Percentiles rank a stretch among this genome's conserved stretches.
These are phyloP conservation scores for Trichoderma sp. DNA, from an alignment of 2,329 filamentous ascomycete genomes.

Conservation along the genomic window DNA sequence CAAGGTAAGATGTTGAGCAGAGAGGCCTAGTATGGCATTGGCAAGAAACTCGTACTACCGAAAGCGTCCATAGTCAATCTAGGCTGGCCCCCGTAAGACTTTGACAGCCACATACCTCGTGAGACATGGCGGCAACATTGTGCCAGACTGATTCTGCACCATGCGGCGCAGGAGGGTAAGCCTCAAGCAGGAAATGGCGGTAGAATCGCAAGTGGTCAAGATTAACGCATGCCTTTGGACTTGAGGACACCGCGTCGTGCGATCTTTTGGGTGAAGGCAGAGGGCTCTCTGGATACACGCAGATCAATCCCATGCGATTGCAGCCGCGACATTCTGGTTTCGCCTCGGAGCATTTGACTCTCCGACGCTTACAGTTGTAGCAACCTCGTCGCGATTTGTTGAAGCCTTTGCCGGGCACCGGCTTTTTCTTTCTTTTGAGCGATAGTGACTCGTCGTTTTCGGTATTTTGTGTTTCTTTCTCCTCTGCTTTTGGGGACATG, in stretches of 20 bases:
- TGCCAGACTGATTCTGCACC: slow-evolving; percentile 37
- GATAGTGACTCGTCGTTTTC: neutral
- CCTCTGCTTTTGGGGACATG: neutral
- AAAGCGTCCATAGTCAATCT: neutral
- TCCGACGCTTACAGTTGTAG: slow-evolving; percentile 35
- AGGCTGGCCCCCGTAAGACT: neutral
- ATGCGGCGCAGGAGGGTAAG: slow-evolving; percentile 41
- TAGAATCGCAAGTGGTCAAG: slow-evolving; percentile 50
- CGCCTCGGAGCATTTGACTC: slow-evolving; percentile 44
- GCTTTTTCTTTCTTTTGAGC: slow-evolving; percentile 10
- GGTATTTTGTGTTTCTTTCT: neutral
- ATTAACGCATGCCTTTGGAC: slow-evolving; percentile 30
- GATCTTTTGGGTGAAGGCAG: neutral
- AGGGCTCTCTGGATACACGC: slow-evolving; percentile 31
- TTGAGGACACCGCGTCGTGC: neutral
- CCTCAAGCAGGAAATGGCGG: slow-evolving; percentile 49
- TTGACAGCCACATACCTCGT: slow-evolving; percentile 29
- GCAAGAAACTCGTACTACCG: slow-evolving; percentile 40
- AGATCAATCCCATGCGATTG: slow-evolving; percentile 34
- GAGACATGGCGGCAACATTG: slow-evolving; percentile 36
- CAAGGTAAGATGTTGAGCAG: slow-evolving; percentile 38
- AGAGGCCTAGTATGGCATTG: slow-evolving; percentile 41
- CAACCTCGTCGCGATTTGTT: slow-evolving; percentile 27
- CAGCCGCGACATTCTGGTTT: slow-evolving; percentile 37
- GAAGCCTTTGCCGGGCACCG: slow-evolving; percentile 35